Evolutionary conservation across 352 stramenopile species (phyloP), one percentile per base, ranked within the genome.

Genomic region (Aphanomyces euteiches): DNA sequence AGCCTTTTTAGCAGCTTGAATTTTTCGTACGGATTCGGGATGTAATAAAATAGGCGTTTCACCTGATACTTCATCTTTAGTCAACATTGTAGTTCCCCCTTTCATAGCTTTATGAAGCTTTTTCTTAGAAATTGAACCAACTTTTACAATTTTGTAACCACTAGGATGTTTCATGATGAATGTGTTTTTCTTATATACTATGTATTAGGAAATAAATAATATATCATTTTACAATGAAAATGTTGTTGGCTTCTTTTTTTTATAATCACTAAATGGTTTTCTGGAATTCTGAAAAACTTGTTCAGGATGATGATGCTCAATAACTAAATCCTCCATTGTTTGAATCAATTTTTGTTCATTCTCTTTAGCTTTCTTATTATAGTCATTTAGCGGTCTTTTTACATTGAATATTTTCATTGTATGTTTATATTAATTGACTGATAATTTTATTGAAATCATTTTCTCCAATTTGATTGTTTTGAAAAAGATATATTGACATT

Each of bases 341-440:
- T 50, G 10, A n/a, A 50, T n/a, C 17, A 50, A n/a, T 50, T 50
- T 50, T n/a, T 50, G 10, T 50, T 50, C 43, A 50, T 50, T 50
- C 17, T 50, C 43, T n/a, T 50, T n/a, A n/a, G 43, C 43, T 12
- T n/a, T 12, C 17, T 50, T n/a, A n/a, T 50, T n/a, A n/a, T 50
- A 50, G 17, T 50, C 43, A 50, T 50, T 12, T 50, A n/a, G 17
- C 10, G 10, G 43, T n/a, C 17, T 50, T n/a, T n/a, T 12, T 50
- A 50, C 10, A 50, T 50, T 50, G 43, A 50, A 28, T 28, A 28
- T 50, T 50, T n/a, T 12, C 43, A 50, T 50, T n/a, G 43, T 50
- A n/a, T n/a, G 10, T 50, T n/a, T 50, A 50, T n/a, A 50, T n/a
- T n/a, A 50, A 50, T 12, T n/a, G 43, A 50, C 43, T n/a, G 10